Evolutionary conservation across 371 early-diverging fungal species (phyloP).

Genomic region (Rhizomucor miehei): DNA sequence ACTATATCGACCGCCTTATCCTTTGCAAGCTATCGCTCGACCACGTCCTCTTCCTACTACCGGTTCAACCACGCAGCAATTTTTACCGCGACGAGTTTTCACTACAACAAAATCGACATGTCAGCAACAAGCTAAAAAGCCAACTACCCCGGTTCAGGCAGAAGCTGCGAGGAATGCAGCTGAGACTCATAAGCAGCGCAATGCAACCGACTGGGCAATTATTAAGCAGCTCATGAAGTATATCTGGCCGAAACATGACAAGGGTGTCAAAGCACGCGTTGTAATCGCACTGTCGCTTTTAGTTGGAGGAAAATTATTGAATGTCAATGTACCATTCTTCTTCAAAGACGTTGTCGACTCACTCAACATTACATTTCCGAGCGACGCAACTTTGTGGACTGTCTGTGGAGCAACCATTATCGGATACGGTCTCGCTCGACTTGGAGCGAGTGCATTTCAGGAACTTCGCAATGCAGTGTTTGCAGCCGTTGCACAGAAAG

Average conservation of each 20-base stretch:
- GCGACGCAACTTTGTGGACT: conserved; percentile 62
- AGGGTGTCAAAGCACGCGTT: conserved; percentile 81
- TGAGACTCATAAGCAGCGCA: too few species aligned
- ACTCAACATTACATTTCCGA: conserved; percentile 51
- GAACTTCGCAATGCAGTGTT: conserved; percentile 95
- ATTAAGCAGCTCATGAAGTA: conserved; percentile 78
- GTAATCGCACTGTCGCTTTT: conserved; percentile 78
- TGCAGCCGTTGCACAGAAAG: conserved; percentile 92
- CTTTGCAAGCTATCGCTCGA: too few species aligned
- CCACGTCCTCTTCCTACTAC: too few species aligned
- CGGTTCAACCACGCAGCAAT: too few species aligned
- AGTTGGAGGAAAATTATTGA: conserved; percentile 80
- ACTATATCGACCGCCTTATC: too few species aligned
- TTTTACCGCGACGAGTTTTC: too few species aligned
- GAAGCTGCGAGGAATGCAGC: too few species aligned
- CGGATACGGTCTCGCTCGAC: conserved; percentile 90
- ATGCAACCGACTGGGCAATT: conserved; percentile 63
- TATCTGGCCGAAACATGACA: conserved; percentile 89
- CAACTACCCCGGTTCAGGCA: too few species aligned
- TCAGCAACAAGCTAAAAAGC: too few species aligned
- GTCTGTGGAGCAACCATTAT: conserved; percentile 85
- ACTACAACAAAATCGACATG: too few species aligned
- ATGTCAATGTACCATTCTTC: conserved; percentile 92
- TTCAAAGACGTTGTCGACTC: conserved; percentile 91
- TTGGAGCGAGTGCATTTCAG: conserved; percentile 80